Evolutionary conservation across 1,284 basidiomycete genomes (phyloP).

Genomic region (Sanguinoderma infundibulare): DNA sequence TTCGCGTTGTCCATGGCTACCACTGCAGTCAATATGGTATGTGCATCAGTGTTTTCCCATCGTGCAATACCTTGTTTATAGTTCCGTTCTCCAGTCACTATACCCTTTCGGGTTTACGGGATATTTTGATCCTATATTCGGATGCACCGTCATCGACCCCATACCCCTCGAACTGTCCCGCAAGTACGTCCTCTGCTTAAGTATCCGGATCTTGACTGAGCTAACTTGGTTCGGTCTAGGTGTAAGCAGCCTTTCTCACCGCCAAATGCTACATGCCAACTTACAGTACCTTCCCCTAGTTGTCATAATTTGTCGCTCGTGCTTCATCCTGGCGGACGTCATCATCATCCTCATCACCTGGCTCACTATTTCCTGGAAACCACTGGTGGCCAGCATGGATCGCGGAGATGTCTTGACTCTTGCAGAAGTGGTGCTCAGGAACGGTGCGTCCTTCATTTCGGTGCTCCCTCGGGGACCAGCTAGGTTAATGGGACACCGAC

Average conservation of each 20-base stretch:
- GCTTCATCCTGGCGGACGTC: not conserved
- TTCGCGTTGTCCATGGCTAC: not conserved
- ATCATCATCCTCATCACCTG: conserved; percentile 2
- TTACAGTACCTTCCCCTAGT: not conserved
- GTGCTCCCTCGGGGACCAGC: no score
- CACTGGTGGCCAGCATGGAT: not conserved
- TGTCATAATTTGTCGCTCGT: not conserved
- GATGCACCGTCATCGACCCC: conserved; percentile 1
- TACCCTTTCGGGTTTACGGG: not conserved
- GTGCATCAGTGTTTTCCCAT: not conserved
- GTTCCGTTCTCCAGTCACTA: not conserved
- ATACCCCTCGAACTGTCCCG: not conserved
- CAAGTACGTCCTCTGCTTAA: not conserved
- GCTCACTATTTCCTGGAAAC: not conserved
- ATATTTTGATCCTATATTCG: not conserved
- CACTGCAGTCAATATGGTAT: not conserved
- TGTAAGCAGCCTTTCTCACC: not conserved
- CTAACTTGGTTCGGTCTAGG: not conserved
- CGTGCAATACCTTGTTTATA: not conserved
- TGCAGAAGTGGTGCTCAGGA: not conserved
- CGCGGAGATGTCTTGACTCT: not conserved
- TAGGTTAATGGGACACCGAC: not conserved
- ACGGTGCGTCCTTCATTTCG: not conserved
- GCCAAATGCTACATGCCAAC: not conserved
- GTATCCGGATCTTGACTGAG: not conserved